A percentile compares a stretch with the other conserved stretches of the same genome.
These are phyloP conservation scores for Dysphania ambrosioides DNA, from an alignment of 148 eudicot genomes.

Conservation along the genomic window DNA sequence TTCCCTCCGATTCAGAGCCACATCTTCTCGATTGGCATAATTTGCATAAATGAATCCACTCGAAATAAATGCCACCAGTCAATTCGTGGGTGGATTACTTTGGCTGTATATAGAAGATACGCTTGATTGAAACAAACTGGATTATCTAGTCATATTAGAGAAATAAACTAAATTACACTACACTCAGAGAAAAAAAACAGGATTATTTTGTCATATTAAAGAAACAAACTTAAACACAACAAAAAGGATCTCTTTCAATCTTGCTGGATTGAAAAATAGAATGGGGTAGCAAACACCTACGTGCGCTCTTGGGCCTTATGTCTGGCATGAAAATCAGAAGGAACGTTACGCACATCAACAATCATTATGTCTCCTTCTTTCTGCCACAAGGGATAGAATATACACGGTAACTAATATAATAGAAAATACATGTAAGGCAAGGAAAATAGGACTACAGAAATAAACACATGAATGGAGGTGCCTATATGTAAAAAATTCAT, in stretches of 20 bases:
- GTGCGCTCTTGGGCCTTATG: constrained; percentile 94
- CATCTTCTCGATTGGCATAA: too few species aligned
- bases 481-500: not conserved
- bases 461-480: not conserved
- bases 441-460: not conserved
- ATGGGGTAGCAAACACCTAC: constrained; percentile 58
- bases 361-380: constrained; percentile 71
- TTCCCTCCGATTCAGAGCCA: too few species aligned
- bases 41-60: too few species aligned
- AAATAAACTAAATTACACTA: too few species aligned
- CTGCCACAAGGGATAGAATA: constrained; percentile 41
- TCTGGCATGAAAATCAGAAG: constrained; percentile 87
- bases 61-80: too few species aligned
- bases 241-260: not conserved
- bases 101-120: too few species aligned
- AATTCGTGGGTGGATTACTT: too few species aligned
- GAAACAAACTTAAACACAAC: too few species aligned
- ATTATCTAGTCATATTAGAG: too few species aligned
- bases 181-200: too few species aligned
- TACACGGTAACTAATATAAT: not conserved
- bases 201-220: too few species aligned
- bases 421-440: not conserved
- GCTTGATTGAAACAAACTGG: too few species aligned
- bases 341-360: constrained; percentile 69
- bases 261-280: not conserved